Evolutionary conservation across 495 filamentous ascomycete species (phyloP).

Genomic region (Hypomontagnella submonticulosa): DNA sequence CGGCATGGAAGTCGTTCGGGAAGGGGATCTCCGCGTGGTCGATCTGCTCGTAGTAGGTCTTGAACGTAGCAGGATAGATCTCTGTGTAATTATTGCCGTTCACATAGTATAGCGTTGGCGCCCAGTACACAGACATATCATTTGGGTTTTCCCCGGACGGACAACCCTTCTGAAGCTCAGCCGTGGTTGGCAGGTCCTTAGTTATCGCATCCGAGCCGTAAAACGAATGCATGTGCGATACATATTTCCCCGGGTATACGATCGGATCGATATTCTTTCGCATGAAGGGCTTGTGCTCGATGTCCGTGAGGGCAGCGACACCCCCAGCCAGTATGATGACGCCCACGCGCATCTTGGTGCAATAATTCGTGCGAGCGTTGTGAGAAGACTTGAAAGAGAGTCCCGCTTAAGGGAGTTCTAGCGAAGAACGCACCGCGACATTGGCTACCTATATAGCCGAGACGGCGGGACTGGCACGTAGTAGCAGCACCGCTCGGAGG

Average conservation of each 20-base stretch:
- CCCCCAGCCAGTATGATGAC: constrained; percentile 28
- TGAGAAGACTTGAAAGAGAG: constrained; percentile 16
- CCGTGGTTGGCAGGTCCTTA: constrained; percentile 50
- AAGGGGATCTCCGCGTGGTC: constrained; percentile 87
- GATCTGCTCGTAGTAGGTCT: constrained; percentile 72
- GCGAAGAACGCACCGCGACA: constrained; percentile 16
- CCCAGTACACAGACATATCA: constrained; percentile 51
- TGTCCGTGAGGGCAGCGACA: constrained; percentile 47
- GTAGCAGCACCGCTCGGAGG: constrained; percentile 6
- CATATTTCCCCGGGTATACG: constrained; percentile 48
- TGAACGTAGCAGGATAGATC: constrained; percentile 54
- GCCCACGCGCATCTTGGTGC: constrained; percentile 24
- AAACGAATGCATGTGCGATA: constrained; percentile 55
- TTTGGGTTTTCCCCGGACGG: constrained; percentile 54
- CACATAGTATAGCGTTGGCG: constrained; percentile 53
- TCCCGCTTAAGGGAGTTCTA: constrained; percentile 10
- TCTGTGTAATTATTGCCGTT: constrained; percentile 53
- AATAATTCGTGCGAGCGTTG: not conserved
- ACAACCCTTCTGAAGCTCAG: constrained; percentile 49
- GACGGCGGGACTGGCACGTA: constrained; percentile 1
- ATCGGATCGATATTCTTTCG: constrained; percentile 54
- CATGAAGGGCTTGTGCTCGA: constrained; percentile 52
- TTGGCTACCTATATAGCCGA: constrained; percentile 14
- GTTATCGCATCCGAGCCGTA: constrained; percentile 51
- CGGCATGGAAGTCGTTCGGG: constrained; percentile 59